A percentile compares a stretch with the other conserved stretches of the same genome.
phyloP scores from a whole-genome alignment of 129 eudicot species.

The Erigeron canadensis region DNA sequence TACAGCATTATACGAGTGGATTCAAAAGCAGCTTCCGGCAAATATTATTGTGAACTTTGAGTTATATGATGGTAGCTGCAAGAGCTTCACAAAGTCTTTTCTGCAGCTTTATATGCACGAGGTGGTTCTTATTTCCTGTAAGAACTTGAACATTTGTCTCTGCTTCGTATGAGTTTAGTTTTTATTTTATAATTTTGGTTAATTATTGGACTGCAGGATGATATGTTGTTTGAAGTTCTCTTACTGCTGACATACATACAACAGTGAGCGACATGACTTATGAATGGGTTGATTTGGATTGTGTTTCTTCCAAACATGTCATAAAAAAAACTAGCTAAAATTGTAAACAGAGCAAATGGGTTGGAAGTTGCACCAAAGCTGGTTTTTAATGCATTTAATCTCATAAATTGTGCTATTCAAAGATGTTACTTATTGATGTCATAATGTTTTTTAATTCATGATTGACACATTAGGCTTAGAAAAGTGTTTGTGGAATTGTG shows the following conservation, averaged over 20 bases:
- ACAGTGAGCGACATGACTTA: constrained; percentile 39
- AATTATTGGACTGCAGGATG: constrained; percentile 48
- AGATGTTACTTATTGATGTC: neutral
- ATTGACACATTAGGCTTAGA: neutral
- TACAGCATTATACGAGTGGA: constrained; percentile 58
- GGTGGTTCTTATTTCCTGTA: constrained; percentile 38
- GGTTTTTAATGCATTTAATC: neutral
- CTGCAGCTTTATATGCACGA: constrained; percentile 72
- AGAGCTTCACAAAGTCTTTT: constrained; percentile 59
- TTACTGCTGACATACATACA: constrained; percentile 53
- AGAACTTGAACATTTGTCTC: too few relatives aligned
- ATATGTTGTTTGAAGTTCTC: constrained; percentile 77
- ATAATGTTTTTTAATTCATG: neutral
- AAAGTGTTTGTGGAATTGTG: neutral
- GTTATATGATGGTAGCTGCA: constrained; percentile 40
- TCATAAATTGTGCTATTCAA: neutral
- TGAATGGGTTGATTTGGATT: neutral
- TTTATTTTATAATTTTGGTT: too few relatives aligned
- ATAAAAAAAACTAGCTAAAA: neutral
- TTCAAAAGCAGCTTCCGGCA: constrained; percentile 46
- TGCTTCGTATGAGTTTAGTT: too few relatives aligned
- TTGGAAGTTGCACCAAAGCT: neutral
- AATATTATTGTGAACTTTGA: constrained; percentile 36
- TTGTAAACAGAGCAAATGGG: neutral
- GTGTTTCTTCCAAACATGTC: neutral